phyloP scores from a whole-genome alignment of 2,329 filamentous ascomycete genomes.

The Epichloe glyceriae region DNA sequence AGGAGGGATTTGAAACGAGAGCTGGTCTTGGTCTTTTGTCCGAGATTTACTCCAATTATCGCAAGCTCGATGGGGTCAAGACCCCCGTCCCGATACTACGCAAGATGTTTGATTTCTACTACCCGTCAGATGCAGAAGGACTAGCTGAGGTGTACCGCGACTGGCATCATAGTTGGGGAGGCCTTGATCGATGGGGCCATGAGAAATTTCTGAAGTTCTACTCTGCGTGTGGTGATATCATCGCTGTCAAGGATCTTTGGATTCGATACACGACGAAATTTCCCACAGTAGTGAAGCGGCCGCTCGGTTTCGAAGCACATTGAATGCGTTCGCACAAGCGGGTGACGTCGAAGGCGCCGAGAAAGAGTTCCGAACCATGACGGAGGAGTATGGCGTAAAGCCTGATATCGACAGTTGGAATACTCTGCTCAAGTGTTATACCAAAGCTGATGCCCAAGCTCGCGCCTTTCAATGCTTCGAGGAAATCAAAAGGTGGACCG shows the following conservation, averaged over 20 bases:
- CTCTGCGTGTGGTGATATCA: slow-evolving; percentile 33
- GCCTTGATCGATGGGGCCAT: slow-evolving; percentile 31
- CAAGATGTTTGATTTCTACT: slow-evolving; percentile 31
- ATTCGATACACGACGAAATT: slow-evolving; percentile 26
- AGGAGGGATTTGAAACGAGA: slow-evolving; percentile 15
- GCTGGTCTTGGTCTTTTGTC: slow-evolving; percentile 21
- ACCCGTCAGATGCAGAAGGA: slow-evolving; percentile 23
- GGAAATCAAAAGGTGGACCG: slow-evolving; percentile 35
- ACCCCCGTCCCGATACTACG: slow-evolving; percentile 28
- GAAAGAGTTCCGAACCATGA: slow-evolving; percentile 50
- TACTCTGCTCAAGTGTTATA: slow-evolving; percentile 58
- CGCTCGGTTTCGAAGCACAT: slow-evolving; percentile 40
- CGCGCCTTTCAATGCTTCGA: slow-evolving; percentile 53
- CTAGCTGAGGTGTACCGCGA: slow-evolving; percentile 36
- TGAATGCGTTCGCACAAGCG: slow-evolving; percentile 58
- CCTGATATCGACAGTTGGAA: slow-evolving; percentile 60
- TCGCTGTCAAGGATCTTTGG: slow-evolving; percentile 32
- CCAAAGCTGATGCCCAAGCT: slow-evolving; percentile 52
- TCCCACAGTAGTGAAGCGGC: slow-evolving; percentile 19
- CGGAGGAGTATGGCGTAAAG: slow-evolving; percentile 36
- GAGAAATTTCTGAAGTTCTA: slow-evolving; percentile 37
- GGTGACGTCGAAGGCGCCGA: slow-evolving; percentile 50
- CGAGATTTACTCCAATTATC: slow-evolving; percentile 33
- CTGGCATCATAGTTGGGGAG: slow-evolving; percentile 29
- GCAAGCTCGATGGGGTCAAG: slow-evolving; percentile 24